Evolutionary conservation across 2,329 filamentous ascomycete genomes (phyloP).

Genomic region (Epichloe coenophiala): DNA sequence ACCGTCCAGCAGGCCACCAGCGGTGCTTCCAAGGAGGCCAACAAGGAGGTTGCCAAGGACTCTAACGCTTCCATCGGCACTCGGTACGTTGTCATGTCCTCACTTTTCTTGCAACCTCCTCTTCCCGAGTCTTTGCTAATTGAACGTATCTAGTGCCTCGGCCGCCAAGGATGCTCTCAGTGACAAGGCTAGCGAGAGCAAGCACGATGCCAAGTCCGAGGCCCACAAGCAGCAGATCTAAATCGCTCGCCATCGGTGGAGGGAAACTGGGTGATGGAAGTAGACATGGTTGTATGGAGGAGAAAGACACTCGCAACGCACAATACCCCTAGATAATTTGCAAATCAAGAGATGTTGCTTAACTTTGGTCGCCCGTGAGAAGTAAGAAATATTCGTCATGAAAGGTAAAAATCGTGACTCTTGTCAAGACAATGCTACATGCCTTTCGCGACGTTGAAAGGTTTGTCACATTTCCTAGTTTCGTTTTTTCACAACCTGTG

Average conservation of each 20-base stretch:
- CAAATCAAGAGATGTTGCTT: neutral
- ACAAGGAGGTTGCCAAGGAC: conserved; percentile 57
- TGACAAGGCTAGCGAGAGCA: conserved; percentile 31
- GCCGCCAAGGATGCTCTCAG: conserved; percentile 35
- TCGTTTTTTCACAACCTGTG: conserved; percentile 18
- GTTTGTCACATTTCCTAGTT: neutral
- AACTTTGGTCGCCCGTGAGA: neutral
- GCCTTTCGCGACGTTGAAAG: neutral
- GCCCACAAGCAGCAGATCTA: conserved; percentile 29
- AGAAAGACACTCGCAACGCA: neutral
- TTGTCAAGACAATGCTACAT: too few species aligned
- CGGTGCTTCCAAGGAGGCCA: conserved; percentile 51
- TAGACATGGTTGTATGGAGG: neutral
- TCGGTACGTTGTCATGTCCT: conserved; percentile 26
- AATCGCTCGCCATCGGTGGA: conserved; percentile 5
- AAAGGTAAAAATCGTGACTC: rapidly evolving
- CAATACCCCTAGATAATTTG: conserved; percentile 7
- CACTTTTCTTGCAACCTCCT: rapidly evolving
- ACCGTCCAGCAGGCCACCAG: conserved; percentile 41
- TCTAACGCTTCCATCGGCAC: conserved; percentile 35
- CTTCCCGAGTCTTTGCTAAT: neutral
- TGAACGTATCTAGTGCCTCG: conserved; percentile 21
- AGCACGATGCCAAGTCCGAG: conserved; percentile 26
- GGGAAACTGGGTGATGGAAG: neutral
- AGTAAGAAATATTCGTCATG: neutral